These are phyloP conservation scores for Panicum miliaceum DNA, from an alignment of 176 grass and related monocot genomes.

Conservation along the genomic window DNA sequence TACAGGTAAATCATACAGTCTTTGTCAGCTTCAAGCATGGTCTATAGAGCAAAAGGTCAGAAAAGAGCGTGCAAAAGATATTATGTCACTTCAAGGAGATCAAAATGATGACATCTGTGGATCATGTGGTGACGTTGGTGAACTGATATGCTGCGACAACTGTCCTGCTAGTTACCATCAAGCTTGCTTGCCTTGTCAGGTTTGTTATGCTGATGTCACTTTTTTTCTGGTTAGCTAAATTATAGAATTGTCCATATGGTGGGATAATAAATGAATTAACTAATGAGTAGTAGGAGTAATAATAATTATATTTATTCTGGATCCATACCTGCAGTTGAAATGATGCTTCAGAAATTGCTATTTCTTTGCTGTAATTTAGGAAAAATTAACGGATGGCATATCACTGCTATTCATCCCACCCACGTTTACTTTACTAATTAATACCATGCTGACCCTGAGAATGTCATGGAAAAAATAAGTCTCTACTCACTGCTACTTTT, in stretches of 20 bases:
- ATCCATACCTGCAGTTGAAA: constrained; percentile 28
- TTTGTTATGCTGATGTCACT: constrained; percentile 43
- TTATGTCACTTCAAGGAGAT: constrained; percentile 53
- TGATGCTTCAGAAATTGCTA: background rate
- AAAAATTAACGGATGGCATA: background rate
- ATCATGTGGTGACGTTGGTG: constrained; percentile 83
- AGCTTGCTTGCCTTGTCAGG: constrained; percentile 77
- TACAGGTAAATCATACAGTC: constrained; percentile 74
- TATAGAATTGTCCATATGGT: constrained; percentile 9
- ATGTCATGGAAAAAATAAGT: background rate
- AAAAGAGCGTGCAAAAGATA: constrained; percentile 56
- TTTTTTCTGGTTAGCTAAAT: constrained; percentile 29
- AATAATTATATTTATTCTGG: background rate
- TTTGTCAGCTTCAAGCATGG: constrained; percentile 90
- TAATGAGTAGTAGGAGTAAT: background rate
- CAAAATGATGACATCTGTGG: constrained; percentile 82
- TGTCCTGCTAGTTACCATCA: constrained; percentile 87
- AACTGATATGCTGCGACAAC: constrained; percentile 94
- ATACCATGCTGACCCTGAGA: constrained; percentile 7
- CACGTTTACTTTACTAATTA: constrained; percentile 14
- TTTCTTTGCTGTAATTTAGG: constrained; percentile 12
- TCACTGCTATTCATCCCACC: constrained; percentile 5
- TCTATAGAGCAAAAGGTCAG: constrained; percentile 71
- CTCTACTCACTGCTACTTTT: background rate
- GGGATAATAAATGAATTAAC: constrained; percentile 5